Percentiles rank a stretch among this genome's conserved stretches.
phyloP scores from a whole-genome alignment of 2,329 filamentous ascomycete genomes.

The Colletotrichum karsti region DNA sequence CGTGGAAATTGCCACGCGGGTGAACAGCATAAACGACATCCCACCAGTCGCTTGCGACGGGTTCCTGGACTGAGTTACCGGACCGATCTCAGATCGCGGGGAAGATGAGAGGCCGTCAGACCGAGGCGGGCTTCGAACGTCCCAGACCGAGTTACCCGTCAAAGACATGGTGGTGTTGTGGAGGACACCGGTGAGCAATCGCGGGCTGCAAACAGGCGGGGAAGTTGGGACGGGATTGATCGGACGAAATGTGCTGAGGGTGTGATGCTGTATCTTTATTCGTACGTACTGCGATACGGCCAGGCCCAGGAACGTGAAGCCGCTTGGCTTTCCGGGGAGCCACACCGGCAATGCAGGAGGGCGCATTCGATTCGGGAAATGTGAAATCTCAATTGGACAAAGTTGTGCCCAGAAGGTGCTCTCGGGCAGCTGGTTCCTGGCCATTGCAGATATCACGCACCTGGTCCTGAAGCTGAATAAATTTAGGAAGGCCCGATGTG shows the following conservation, averaged over 20 bases:
- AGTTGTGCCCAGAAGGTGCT: not conserved
- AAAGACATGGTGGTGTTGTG: not conserved
- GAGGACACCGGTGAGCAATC: not conserved
- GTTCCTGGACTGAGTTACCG: not conserved
- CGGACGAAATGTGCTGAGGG: constrained; percentile 8
- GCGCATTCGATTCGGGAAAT: not conserved
- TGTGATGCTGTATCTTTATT: constrained; percentile 4
- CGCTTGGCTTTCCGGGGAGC: constrained; percentile 3
- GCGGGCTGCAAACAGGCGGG: not conserved
- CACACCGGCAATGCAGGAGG: not conserved
- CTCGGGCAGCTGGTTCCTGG: not conserved
- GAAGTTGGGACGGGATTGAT: not conserved
- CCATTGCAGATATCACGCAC: not conserved
- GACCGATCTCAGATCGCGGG: constrained; percentile 10
- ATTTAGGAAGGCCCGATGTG: not conserved
- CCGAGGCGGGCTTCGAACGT: not conserved
- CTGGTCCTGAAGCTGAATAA: not conserved
- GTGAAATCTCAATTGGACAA: not conserved
- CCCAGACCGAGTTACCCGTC: not conserved
- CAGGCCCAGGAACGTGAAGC: not conserved
- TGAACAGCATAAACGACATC: not conserved
- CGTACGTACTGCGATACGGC: too few species aligned
- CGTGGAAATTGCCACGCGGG: not conserved
- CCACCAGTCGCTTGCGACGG: not conserved
- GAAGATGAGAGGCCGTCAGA: not conserved